Evolutionary conservation across 306 rosid genomes (phyloP).

Genomic region (Pterocarpus santalinus): DNA sequence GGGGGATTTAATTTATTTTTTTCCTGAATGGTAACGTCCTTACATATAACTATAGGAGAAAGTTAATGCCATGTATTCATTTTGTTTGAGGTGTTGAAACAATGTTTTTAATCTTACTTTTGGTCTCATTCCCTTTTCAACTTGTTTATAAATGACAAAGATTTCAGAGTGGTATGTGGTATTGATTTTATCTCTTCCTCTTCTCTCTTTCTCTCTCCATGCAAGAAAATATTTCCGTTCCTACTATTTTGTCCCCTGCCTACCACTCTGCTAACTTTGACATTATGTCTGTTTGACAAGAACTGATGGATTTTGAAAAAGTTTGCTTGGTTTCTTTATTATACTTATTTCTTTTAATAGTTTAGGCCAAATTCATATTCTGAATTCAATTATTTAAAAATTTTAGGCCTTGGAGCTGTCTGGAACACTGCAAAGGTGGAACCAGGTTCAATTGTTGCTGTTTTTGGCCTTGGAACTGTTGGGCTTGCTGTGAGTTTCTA

Average conservation of each 20-base stretch:
- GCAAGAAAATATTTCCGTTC: not conserved
- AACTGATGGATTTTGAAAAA: constrained; percentile 20
- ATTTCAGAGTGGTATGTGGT: not conserved
- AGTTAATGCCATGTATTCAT: constrained; percentile 10
- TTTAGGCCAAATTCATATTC: constrained; percentile 53
- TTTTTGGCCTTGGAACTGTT: constrained; percentile 94
- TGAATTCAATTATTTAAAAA: not conserved
- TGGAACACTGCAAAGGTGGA: constrained; percentile 99
- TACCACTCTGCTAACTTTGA: not conserved
- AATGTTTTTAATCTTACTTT: constrained; percentile 11
- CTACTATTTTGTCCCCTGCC: not conserved
- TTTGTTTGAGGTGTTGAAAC: constrained; percentile 29
- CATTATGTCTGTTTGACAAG: constrained; percentile 10
- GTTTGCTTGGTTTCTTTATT: not conserved
- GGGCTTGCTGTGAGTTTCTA: constrained; percentile 89
- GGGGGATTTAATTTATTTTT: not conserved
- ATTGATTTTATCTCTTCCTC: not conserved
- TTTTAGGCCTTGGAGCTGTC: constrained; percentile 95
- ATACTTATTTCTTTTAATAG: not conserved
- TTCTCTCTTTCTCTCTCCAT: not conserved
- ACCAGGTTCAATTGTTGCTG: constrained; percentile 84
- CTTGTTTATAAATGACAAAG: not conserved
- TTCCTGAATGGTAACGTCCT: not conserved
- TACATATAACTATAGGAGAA: not conserved
- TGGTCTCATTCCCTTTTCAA: not conserved